Evolutionary conservation across 2,329 filamentous ascomycete species (phyloP).

Genomic region (Epicoccum nigrum): DNA sequence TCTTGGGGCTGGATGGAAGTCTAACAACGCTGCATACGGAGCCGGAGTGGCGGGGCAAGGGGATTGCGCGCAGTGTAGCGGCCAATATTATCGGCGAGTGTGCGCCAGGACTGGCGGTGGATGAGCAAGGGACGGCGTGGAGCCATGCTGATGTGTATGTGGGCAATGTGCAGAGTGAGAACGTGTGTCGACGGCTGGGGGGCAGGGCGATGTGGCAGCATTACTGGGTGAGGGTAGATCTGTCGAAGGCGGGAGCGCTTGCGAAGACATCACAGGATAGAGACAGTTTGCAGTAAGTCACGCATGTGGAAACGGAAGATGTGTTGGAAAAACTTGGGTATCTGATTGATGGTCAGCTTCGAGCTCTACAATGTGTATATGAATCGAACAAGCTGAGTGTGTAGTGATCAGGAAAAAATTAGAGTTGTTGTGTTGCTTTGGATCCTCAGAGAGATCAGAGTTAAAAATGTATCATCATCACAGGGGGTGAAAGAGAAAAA

Average conservation of each 20-base stretch:
- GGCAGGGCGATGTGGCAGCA: slow-evolving; percentile 62
- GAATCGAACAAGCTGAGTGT: slow-evolving; percentile 5
- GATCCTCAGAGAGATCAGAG: slow-evolving; percentile 64
- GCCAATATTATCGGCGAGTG: slow-evolving; percentile 62
- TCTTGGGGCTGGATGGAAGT: slow-evolving; percentile 67
- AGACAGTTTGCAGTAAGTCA: slow-evolving; percentile 3
- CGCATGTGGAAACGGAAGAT: not conserved
- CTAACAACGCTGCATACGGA: slow-evolving; percentile 67
- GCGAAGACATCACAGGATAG: slow-evolving; percentile 5
- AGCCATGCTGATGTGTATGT: slow-evolving; percentile 68
- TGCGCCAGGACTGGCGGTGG: slow-evolving; percentile 37
- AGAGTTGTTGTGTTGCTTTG: slow-evolving; percentile 66
- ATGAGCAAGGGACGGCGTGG: slow-evolving; percentile 55
- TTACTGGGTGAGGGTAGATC: slow-evolving; percentile 62
- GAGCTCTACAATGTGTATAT: not conserved
- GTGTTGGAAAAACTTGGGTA: slow-evolving; percentile 2
- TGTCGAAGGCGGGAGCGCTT: slow-evolving; percentile 36
- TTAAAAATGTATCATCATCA: slow-evolving; percentile 73
- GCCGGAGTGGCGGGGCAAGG: slow-evolving; percentile 63
- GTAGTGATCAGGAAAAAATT: slow-evolving; percentile 70
- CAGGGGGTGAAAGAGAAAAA: slow-evolving; percentile 22
- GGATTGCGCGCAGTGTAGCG: slow-evolving; percentile 67
- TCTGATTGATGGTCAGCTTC: slow-evolving; percentile 34
- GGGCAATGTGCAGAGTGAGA: slow-evolving; percentile 65
- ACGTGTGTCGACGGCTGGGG: slow-evolving; percentile 66